Conservation (phyloP, 1,284 basidiomycete species). For the Boletus mariae region DNA sequence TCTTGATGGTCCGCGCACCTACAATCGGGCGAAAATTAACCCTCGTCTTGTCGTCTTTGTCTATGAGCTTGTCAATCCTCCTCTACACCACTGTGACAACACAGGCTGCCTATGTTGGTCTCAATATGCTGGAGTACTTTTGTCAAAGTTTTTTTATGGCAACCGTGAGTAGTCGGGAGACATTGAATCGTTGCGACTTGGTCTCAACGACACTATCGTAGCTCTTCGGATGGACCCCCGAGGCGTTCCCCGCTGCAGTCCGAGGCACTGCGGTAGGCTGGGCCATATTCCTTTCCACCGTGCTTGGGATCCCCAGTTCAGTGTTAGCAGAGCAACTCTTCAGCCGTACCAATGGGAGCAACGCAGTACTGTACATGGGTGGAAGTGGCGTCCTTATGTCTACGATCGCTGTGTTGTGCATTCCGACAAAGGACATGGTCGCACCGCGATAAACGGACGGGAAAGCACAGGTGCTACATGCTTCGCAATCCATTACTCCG, state of each 20-base stretch:
- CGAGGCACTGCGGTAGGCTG: slow-evolving; percentile 16
- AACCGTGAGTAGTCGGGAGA: background rate
- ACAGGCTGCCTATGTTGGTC: slow-evolving; percentile 13
- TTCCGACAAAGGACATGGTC: slow-evolving; percentile 17
- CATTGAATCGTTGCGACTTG: background rate
- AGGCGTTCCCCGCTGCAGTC: slow-evolving; percentile 16
- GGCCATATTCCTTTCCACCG: slow-evolving; percentile 2
- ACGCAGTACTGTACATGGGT: slow-evolving; percentile 13
- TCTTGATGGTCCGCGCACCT: slow-evolving; percentile 17
- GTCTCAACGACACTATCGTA: background rate
- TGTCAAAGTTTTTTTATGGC: slow-evolving; percentile 16
- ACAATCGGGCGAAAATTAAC: slow-evolving; percentile 19
- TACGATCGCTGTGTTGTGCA: slow-evolving; percentile 4
- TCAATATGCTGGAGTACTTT: slow-evolving; percentile 15
- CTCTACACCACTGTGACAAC: slow-evolving; percentile 16
- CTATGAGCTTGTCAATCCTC: slow-evolving; percentile 8
- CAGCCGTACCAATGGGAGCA: slow-evolving; percentile 3
- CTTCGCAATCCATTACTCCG: background rate
- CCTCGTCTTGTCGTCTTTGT: slow-evolving; percentile 13
- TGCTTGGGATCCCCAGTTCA: slow-evolving; percentile 7
- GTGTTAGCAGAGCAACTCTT: slow-evolving; percentile 14
- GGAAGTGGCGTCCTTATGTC: slow-evolving; percentile 13
- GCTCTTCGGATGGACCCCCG: slow-evolving; percentile 21
- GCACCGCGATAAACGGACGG: slow-evolving; percentile 4
- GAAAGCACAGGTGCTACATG: no score